Conservation (phyloP, 176 grass and related monocot species). For the Alopecurus myosuroides region DNA sequence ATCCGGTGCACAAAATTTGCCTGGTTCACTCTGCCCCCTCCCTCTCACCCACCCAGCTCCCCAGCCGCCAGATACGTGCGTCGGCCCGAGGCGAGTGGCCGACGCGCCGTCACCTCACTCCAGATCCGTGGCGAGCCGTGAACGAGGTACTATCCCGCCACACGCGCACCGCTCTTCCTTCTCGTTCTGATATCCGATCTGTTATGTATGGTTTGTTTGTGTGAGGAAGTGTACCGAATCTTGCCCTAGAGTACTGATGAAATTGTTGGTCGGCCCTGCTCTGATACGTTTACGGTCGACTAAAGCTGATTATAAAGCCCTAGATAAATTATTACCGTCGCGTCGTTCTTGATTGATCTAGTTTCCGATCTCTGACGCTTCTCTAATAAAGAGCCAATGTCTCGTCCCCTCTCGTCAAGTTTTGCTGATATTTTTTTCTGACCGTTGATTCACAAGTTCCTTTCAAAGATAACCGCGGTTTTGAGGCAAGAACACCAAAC, state of each 20-base stretch:
- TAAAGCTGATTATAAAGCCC: neutral
- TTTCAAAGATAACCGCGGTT: neutral
- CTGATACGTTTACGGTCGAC: neutral
- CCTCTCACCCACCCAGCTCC: too few relatives aligned
- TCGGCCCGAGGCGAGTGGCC: neutral
- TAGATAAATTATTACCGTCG: neutral
- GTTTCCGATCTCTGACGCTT: neutral
- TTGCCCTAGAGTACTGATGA: neutral
- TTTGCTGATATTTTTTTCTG: neutral
- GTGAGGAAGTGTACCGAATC: neutral
- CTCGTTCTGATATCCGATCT: neutral
- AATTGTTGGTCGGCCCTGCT: neutral
- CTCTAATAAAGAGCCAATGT: neutral
- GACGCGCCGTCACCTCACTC: too few relatives aligned
- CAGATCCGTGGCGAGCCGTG: neutral
- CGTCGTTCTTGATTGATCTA: neutral
- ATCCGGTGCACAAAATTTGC: too few relatives aligned
- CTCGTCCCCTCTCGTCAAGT: neutral
- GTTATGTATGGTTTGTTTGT: neutral
- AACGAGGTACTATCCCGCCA: neutral
- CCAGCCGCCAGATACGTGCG: neutral
- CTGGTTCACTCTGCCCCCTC: too few relatives aligned
- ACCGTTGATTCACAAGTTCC: neutral
- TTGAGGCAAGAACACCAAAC: neutral
- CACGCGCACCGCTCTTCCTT: neutral